A percentile compares a stretch with the other conserved stretches of the same genome.
Conservation (phyloP, 176 grass and related monocot species). For the Pontederia crassipes region DNA sequence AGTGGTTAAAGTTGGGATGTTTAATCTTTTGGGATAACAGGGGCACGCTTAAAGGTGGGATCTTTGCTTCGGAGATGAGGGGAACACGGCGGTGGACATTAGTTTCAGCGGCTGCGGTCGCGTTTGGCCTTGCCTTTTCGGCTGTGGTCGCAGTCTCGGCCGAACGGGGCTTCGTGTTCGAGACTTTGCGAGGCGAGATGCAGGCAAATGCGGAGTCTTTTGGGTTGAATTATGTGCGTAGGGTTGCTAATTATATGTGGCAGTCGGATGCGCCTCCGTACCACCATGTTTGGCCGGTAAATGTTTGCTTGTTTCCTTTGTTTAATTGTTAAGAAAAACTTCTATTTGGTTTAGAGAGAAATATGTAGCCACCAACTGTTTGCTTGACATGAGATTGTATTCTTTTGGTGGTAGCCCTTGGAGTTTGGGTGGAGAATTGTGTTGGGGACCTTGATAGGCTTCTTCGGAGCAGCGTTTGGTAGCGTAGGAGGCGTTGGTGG, state of each 20-base stretch:
- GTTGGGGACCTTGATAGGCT: slow-evolving; percentile 44
- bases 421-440: slow-evolving; percentile 58
- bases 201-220: not conserved
- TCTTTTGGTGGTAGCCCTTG: slow-evolving; percentile 28
- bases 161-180: not conserved
- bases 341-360: not conserved
- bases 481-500: slow-evolving; percentile 70
- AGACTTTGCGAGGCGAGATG: not conserved
- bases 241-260: not conserved
- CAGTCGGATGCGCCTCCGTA: not conserved
- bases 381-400: not conserved
- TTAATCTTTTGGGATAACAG: no score
- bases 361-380: not conserved
- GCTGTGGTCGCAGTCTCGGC: not conserved
- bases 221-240: not conserved
- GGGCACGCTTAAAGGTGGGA: no score
- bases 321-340: not conserved
- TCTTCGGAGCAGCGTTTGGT: slow-evolving; percentile 62
- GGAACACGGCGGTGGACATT: slow-evolving; percentile 1
- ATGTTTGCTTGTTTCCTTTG: not conserved
- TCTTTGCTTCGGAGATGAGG: not conserved
- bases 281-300: slow-evolving; percentile 13
- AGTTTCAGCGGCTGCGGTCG: not conserved
- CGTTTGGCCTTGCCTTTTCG: not conserved
- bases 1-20: no score